Conservation (phyloP, 805 yeast species). For the Monosporozyma aerobia region DNA sequence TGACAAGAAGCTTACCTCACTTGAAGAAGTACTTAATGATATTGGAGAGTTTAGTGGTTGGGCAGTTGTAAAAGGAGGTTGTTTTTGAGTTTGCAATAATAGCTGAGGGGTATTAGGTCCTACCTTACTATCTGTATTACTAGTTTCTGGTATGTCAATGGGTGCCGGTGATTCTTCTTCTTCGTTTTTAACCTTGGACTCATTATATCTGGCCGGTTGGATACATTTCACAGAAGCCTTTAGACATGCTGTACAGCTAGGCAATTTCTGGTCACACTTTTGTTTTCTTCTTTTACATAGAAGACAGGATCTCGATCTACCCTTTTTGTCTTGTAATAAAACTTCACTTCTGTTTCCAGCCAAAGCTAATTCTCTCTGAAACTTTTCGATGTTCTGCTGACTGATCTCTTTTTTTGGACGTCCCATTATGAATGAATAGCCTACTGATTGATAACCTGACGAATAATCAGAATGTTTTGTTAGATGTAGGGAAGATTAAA, state of each 20-base stretch:
- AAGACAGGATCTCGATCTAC: slow-evolving; percentile 48
- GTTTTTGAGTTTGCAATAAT: slow-evolving; percentile 8
- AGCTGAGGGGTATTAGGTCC: neutral
- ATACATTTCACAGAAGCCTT: slow-evolving; percentile 53
- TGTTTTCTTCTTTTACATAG: slow-evolving; percentile 51
- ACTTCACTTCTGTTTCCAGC: slow-evolving; percentile 25
- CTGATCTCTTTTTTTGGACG: slow-evolving; percentile 30
- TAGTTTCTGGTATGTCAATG: neutral
- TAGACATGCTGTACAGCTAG: slow-evolving; percentile 57
- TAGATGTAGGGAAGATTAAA: neutral
- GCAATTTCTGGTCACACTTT: slow-evolving; percentile 56
- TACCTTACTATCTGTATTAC: neutral
- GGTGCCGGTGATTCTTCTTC: neutral
- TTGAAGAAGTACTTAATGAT: neutral
- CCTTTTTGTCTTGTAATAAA: slow-evolving; percentile 37
- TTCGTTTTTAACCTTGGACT: slow-evolving; percentile 21
- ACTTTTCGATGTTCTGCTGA: slow-evolving; percentile 27
- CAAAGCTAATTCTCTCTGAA: slow-evolving; percentile 27
- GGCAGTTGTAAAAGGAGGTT: neutral
- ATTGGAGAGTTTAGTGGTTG: neutral
- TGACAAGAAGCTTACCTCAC: neutral
- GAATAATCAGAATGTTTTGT: neutral
- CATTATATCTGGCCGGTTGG: slow-evolving; percentile 50
- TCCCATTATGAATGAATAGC: slow-evolving; percentile 19
- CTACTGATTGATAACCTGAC: neutral